Conservation (phyloP, 2,329 filamentous ascomycete genomes). For the Hymenoscyphus fructigenus region DNA sequence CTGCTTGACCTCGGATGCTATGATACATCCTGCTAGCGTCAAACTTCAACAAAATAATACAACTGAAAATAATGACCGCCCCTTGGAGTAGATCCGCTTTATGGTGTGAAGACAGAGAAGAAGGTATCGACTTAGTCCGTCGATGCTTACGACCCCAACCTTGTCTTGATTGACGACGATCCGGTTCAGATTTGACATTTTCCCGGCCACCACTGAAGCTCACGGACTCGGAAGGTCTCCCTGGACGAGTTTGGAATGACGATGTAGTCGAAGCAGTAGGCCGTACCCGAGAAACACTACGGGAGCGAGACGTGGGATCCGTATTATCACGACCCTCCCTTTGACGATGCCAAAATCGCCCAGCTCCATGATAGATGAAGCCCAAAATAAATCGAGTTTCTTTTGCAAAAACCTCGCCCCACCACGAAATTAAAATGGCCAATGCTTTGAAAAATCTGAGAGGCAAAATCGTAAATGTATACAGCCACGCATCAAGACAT, state of each 20-base stretch:
- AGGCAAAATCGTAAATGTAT: constrained; percentile 93
- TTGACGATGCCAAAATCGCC: constrained; percentile 67
- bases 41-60: constrained; percentile 79
- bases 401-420: constrained; percentile 67
- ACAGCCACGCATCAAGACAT: constrained; percentile 93
- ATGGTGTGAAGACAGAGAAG: constrained; percentile 79
- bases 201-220: constrained; percentile 21
- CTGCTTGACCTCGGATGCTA: constrained; percentile 91
- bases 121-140: constrained; percentile 80
- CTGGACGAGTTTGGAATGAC: constrained; percentile 28
- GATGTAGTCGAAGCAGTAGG: constrained; percentile 29
- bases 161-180: constrained; percentile 30
- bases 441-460: constrained; percentile 82
- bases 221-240: constrained; percentile 19
- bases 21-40: constrained; percentile 99
- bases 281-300: constrained; percentile 32
- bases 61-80: constrained; percentile 81
- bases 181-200: constrained; percentile 25
- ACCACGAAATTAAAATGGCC: constrained; percentile 75
- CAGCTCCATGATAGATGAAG: constrained; percentile 78
- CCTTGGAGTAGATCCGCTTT: constrained; percentile 96
- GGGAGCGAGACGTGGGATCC: constrained; percentile 28
- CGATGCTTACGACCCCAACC: constrained; percentile 53
- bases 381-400: constrained; percentile 70
- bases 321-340: constrained; percentile 48